These are phyloP conservation scores for Starmerella asiatica DNA, from an alignment of 805 yeast species.

Conservation along the genomic window DNA sequence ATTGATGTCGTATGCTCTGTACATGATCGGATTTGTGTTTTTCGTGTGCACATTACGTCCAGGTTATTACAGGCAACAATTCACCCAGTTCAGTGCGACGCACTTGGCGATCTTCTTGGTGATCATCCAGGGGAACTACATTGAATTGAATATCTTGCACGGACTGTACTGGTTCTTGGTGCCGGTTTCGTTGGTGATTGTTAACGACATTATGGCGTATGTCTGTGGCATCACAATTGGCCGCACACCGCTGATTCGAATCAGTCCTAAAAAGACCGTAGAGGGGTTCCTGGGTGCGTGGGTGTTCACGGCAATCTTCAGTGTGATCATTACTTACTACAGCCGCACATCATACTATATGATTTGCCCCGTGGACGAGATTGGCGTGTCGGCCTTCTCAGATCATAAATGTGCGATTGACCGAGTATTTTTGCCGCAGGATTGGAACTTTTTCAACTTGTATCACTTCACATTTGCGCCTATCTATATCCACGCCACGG, in stretches of 20 bases:
- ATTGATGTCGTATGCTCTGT: slow-evolving; percentile 69
- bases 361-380: slow-evolving; percentile 70
- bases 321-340: slow-evolving; percentile 49
- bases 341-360: slow-evolving; percentile 56
- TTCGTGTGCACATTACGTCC: slow-evolving; percentile 82
- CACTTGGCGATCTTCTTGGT: slow-evolving; percentile 86
- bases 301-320: slow-evolving; percentile 75
- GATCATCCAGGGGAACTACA: slow-evolving; percentile 86
- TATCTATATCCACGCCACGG: slow-evolving; percentile 75
- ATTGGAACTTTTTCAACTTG: slow-evolving; percentile 38
- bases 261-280: slow-evolving; percentile 93
- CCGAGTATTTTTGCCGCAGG: slow-evolving; percentile 77
- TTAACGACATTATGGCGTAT: slow-evolving; percentile 92
- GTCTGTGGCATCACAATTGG: slow-evolving; percentile 96
- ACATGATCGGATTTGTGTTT: slow-evolving; percentile 74
- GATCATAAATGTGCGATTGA: slow-evolving; percentile 65
- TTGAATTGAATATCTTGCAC: slow-evolving; percentile 73
- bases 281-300: slow-evolving; percentile 98
- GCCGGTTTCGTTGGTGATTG: slow-evolving; percentile 83
- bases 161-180: slow-evolving; percentile 91
- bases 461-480: slow-evolving; percentile 55
- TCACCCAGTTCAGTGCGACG: slow-evolving; percentile 83
- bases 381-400: slow-evolving; percentile 44
- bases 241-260: slow-evolving; percentile 75
- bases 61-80: slow-evolving; percentile 82